Conservation (phyloP, 1,284 basidiomycete genomes). For the Fomitopsis pinicola region DNA sequence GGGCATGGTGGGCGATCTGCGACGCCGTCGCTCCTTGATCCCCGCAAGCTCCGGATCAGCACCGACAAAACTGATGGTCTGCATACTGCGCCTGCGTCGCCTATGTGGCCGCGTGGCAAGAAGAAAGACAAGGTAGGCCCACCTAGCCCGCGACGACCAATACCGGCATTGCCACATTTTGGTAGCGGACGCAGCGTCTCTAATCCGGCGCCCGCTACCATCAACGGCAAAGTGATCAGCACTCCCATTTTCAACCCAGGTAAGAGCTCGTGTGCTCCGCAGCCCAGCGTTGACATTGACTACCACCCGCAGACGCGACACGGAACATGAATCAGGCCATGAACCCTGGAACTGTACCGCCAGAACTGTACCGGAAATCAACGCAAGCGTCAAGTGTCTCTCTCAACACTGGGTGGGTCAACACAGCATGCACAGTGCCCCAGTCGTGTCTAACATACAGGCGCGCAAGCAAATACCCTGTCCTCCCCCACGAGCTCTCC, state of each 20-base stretch:
- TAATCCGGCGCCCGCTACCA: conserved; percentile 11
- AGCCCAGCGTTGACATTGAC: neutral
- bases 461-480: conserved; percentile 52
- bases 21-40: conserved; percentile 12
- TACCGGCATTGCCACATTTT: conserved; percentile 13
- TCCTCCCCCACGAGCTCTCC: conserved; percentile 73
- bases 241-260: conserved; percentile 62
- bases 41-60: conserved; percentile 17
- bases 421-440: neutral
- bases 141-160: conserved; percentile 15
- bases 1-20: conserved; percentile 10
- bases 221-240: conserved; percentile 58
- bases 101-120: conserved; percentile 14
- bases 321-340: conserved; percentile 70
- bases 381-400: conserved; percentile 35
- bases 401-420: conserved; percentile 61
- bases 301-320: conserved; percentile 51
- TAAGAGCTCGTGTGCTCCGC: conserved; percentile 20
- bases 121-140: conserved; percentile 15
- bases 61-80: conserved; percentile 12
- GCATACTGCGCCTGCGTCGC: conserved; percentile 16
- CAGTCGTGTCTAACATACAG: neutral
- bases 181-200: conserved; percentile 14
- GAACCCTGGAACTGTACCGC: conserved; percentile 54
- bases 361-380: conserved; percentile 30